These are phyloP conservation scores for Spergularia azorica DNA, from an alignment of 179 eudicot genomes.

Conservation along the genomic window DNA sequence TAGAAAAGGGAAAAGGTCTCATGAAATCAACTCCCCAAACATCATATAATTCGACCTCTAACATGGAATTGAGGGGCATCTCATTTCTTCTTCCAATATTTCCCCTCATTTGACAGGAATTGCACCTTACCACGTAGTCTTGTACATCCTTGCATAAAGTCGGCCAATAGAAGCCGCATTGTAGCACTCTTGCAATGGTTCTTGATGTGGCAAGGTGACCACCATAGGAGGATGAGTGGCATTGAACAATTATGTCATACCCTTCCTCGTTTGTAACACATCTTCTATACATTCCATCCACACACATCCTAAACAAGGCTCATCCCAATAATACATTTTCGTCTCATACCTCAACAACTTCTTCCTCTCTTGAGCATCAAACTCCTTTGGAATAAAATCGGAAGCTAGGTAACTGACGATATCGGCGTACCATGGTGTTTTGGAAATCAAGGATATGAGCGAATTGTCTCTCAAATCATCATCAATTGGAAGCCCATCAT, in stretches of 20 bases:
- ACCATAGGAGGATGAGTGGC: neutral
- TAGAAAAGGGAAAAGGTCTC: conserved; percentile 8
- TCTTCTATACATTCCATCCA: neutral
- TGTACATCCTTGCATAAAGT: neutral
- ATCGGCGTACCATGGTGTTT: neutral
- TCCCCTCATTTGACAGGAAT: neutral
- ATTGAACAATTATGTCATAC: neutral
- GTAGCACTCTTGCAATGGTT: neutral
- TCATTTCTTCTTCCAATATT: neutral
- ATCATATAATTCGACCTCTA: conserved; percentile 10
- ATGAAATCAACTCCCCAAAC: conserved; percentile 24
- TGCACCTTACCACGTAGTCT: neutral
- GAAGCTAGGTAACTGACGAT: neutral
- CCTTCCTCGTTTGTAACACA: neutral
- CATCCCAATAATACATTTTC: neutral
- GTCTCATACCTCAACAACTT: neutral
- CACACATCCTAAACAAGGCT: neutral
- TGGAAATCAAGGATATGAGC: neutral
- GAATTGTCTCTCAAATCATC: neutral
- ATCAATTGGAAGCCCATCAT: neutral
- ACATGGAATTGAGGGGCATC: neutral
- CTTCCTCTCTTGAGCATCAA: neutral
- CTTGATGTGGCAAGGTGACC: neutral
- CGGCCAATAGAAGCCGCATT: conserved; percentile 19
- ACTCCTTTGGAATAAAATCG: neutral